Base-by-base conservation (phyloP, 345 rosid genomes). In the Citrus mangshanensis region DNA sequence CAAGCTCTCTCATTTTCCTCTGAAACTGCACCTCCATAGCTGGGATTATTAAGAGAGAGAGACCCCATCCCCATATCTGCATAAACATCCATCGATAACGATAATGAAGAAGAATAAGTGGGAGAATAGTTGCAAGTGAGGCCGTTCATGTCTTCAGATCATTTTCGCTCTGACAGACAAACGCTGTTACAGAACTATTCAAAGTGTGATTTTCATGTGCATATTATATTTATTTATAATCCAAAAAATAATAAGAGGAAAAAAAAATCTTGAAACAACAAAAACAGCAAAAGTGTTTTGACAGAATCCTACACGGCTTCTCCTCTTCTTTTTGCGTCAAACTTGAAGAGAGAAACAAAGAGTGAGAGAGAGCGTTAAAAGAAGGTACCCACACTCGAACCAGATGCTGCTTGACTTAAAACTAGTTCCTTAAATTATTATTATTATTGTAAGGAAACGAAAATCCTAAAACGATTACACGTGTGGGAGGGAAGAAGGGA, bases 41-140 rank as follows among this genome's bases (percentile, higher is more conserved):
- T 79, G 27, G 80, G 82, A 74, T 72, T 54, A 54, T 54, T 72
- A 21, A 88, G 91, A 59, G 91, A 84, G 25, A 84, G 84, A 55
- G 91, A 87, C 68, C 74, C 88, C 86, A 84, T 86, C 68, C 74
- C 88, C 86, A 84, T 86, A 79, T 90, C 88, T 40, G 87, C 84
- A 80, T 61, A 77, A 65, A 75, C 58, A 14, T 54, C 82, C 84
- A 83, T 79, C 30, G 81, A 82, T 72, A 81, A n/a, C 4, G 81
- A 65, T 9, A 75, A 72, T 6, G 79, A 58, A 67, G 83, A 37
- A 12, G 81, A 60, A 27, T 81, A 12, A 30, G 77, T 37, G 1
- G 24, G 32, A 8, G 70, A 61, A 18, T 82, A 80, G 68, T 34
- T 37, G 65, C 66, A 63, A 58, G 70, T 1, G 60, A 75, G 59